Evolutionary conservation across 1,139 yeast genomes (phyloP).

Genomic region (Blastobotrys aristatus): DNA sequence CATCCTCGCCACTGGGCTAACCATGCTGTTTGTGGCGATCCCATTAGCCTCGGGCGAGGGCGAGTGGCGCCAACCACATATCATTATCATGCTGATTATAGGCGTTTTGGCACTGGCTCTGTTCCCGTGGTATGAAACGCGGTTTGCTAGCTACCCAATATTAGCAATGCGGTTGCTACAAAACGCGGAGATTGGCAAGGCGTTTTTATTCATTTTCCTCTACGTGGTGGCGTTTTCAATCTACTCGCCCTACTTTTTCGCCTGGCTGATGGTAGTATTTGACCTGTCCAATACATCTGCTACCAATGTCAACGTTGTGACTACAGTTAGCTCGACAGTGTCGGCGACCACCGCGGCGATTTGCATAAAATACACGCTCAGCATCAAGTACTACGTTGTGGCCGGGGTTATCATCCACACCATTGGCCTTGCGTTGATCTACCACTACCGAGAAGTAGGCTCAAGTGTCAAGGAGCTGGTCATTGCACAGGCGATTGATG

Average conservation of each 20-base stretch:
- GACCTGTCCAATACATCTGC: conserved; percentile 55
- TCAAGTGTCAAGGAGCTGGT: conserved; percentile 18
- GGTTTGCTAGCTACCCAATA: conserved; percentile 16
- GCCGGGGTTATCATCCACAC: conserved; percentile 52
- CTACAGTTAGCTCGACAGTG: conserved; percentile 59
- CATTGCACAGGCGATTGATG: conserved; percentile 21
- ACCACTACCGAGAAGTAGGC: conserved; percentile 17
- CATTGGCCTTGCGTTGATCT: conserved; percentile 44
- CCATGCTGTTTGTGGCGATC: conserved; percentile 19
- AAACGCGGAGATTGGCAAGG: conserved; percentile 14
- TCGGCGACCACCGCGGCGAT: conserved; percentile 54
- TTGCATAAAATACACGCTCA: conserved; percentile 44
- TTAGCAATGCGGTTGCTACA: conserved; percentile 14
- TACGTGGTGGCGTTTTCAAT: conserved; percentile 19
- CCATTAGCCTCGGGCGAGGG: conserved; percentile 16
- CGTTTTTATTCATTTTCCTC: conserved; percentile 16
- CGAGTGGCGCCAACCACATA: conserved; percentile 13
- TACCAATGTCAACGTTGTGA: conserved; percentile 54
- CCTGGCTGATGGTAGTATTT: conserved; percentile 49
- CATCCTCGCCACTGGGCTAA: conserved; percentile 18
- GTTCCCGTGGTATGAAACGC: conserved; percentile 18
- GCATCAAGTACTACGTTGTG: conserved; percentile 54
- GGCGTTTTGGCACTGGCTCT: conserved; percentile 14
- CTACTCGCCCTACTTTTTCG: conserved; percentile 20
- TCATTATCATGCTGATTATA: conserved; percentile 12